Percentiles rank a stretch among this genome's conserved stretches.
Evolutionary conservation across 768 basidiomycete genomes (phyloP).

Genomic region (Mycena vitilis): DNA sequence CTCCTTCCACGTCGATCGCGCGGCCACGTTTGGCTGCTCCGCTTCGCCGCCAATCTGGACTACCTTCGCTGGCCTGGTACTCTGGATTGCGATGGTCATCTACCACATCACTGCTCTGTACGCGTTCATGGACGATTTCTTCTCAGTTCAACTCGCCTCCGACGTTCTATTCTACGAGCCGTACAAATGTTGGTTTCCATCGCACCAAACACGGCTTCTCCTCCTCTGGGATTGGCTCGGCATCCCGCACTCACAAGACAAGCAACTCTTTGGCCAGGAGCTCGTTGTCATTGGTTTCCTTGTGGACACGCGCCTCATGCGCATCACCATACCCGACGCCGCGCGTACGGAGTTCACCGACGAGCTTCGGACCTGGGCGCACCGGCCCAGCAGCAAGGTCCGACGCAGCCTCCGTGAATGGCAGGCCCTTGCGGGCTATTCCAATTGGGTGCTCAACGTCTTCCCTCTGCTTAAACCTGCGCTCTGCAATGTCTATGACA

Average conservation of each 20-base stretch:
- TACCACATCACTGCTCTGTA: slow-evolving; percentile 37
- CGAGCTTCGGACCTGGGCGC: no score
- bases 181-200: background rate
- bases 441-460: slow-evolving; percentile 56
- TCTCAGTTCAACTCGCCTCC: slow-evolving; percentile 36
- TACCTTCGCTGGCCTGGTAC: slow-evolving; percentile 22
- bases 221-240: background rate
- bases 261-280: background rate
- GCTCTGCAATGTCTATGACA: slow-evolving; percentile 44
- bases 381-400: slow-evolving; percentile 15
- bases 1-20: slow-evolving; percentile 1
- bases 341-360: slow-evolving; percentile 24
- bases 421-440: slow-evolving; percentile 47
- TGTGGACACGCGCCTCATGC: slow-evolving; percentile 1
- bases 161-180: slow-evolving; percentile 40
- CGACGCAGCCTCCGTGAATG: slow-evolving; percentile 40
- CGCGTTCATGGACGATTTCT: slow-evolving; percentile 50
- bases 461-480: slow-evolving; percentile 45
- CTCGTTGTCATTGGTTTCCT: background rate
- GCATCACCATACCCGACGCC: slow-evolving; percentile 36
- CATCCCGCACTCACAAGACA: background rate
- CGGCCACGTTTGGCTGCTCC: slow-evolving; percentile 29
- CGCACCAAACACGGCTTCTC: background rate
- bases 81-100: slow-evolving; percentile 48
- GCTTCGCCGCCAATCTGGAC: slow-evolving; percentile 28